Conservation (phyloP, 2,329 filamentous ascomycete genomes). For the Penicillium hordei region DNA sequence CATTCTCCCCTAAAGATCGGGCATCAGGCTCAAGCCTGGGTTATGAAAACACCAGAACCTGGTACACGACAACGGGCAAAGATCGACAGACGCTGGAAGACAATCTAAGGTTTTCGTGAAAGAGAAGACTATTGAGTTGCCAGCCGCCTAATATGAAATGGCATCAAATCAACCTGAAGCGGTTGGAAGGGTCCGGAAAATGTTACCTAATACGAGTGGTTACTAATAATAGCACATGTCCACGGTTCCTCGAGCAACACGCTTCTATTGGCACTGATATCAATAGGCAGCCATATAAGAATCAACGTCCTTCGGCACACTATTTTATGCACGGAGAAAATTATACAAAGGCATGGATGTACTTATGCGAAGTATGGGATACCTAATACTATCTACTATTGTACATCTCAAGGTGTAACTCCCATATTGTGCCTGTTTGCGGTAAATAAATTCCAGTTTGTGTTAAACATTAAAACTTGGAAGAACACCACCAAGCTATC, state of each 20-base stretch:
- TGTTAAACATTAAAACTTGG: too few species aligned
- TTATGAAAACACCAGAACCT: too few species aligned
- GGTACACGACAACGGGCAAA: too few species aligned
- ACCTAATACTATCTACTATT: not conserved
- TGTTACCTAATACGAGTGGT: not conserved
- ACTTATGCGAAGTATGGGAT: not conserved
- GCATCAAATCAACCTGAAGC: not conserved
- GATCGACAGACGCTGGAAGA: too few species aligned
- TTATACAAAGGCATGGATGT: not conserved
- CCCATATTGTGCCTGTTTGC: slow-evolving; percentile 1
- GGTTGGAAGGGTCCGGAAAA: not conserved
- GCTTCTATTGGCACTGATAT: not conserved
- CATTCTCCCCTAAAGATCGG: too few species aligned
- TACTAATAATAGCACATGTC: slow-evolving; percentile 3
- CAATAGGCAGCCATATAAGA: not conserved
- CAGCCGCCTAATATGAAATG: not conserved
- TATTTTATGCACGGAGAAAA: not conserved
- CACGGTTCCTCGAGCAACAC: slow-evolving; percentile 6
- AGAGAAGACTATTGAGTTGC: too few species aligned
- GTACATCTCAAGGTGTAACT: not conserved
- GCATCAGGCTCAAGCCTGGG: too few species aligned
- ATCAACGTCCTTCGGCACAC: too few species aligned
- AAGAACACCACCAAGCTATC: not conserved
- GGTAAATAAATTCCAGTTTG: not conserved
- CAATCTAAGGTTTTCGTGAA: too few species aligned